Evolutionary conservation across 129 eudicot species (phyloP).

Genomic region (Scalesia atractyloides): DNA sequence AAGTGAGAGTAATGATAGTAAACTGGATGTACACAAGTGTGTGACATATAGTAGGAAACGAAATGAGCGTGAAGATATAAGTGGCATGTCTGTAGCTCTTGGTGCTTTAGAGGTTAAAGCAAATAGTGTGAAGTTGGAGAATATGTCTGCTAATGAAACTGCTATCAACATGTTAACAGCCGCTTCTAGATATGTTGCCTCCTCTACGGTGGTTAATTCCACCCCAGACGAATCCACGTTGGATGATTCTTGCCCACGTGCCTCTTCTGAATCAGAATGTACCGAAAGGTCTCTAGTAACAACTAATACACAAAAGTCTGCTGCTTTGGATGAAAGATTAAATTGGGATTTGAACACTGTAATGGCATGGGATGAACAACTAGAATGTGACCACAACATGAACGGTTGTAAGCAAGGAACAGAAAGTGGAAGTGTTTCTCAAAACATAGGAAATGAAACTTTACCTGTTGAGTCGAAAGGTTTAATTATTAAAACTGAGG

Average conservation of each 20-base stretch:
- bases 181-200: conserved; percentile 8
- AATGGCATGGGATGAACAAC: conserved; percentile 43
- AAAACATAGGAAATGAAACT: conserved; percentile 6
- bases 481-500: conserved; percentile 21
- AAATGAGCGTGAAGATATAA: conserved; percentile 17
- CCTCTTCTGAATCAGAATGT: conserved; percentile 9
- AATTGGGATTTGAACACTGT: conserved; percentile 49
- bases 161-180: background rate
- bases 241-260: background rate
- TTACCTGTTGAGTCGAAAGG: conserved; percentile 15
- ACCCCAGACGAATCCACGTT: conserved; percentile 9
- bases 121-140: conserved; percentile 10
- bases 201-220: background rate
- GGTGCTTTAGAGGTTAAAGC: conserved; percentile 11
- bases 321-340: conserved; percentile 33
- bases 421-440: conserved; percentile 4
- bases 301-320: conserved; percentile 12
- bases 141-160: conserved; percentile 17
- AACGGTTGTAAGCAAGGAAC: background rate
- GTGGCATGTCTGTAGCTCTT: conserved; percentile 24
- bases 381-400: conserved; percentile 4
- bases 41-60: conserved; percentile 1
- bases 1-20: conserved; percentile 17
- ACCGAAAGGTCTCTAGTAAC: conserved; percentile 11
- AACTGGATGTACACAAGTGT: conserved; percentile 22